Conservation (phyloP, 257 asterid genomes). For the Solanum megistacrolobum region DNA sequence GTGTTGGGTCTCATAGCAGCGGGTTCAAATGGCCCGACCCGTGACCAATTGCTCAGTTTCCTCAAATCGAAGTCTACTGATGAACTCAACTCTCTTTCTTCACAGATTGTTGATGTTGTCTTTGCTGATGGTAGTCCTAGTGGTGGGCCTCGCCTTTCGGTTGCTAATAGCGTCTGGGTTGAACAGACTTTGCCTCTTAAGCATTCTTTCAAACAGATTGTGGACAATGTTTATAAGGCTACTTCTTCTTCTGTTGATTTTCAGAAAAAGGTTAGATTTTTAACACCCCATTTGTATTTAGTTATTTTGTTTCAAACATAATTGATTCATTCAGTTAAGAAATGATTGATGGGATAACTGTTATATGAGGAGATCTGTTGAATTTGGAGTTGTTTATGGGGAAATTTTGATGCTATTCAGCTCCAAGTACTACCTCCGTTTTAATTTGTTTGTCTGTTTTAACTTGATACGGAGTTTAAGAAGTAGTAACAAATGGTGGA, state of each 20-base stretch:
- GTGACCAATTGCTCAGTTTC: constrained; percentile 22
- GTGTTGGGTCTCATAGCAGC: constrained; percentile 24
- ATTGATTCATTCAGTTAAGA: neutral
- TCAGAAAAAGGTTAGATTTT: constrained; percentile 17
- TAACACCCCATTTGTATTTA: neutral
- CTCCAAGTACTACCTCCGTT: neutral
- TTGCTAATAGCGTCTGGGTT: constrained; percentile 31
- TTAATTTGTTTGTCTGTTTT: neutral
- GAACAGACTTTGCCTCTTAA: constrained; percentile 29
- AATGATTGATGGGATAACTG: neutral
- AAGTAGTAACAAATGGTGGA: neutral
- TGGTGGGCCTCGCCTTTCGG: constrained; percentile 29
- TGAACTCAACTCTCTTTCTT: constrained; percentile 14
- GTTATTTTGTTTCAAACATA: neutral
- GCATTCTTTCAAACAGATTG: constrained; percentile 18
- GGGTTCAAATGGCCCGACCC: constrained; percentile 25
- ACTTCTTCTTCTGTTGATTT: constrained; percentile 27
- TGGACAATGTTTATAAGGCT: constrained; percentile 17
- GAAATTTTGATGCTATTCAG: neutral
- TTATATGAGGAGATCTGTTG: neutral
- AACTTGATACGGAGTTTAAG: neutral
- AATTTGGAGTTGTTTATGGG: neutral
- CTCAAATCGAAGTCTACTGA: constrained; percentile 20
- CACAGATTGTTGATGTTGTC: constrained; percentile 18
- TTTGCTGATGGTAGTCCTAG: constrained; percentile 24